Conservation (phyloP, 352 stramenopile genomes). For the Paralagenidium karlingii region DNA sequence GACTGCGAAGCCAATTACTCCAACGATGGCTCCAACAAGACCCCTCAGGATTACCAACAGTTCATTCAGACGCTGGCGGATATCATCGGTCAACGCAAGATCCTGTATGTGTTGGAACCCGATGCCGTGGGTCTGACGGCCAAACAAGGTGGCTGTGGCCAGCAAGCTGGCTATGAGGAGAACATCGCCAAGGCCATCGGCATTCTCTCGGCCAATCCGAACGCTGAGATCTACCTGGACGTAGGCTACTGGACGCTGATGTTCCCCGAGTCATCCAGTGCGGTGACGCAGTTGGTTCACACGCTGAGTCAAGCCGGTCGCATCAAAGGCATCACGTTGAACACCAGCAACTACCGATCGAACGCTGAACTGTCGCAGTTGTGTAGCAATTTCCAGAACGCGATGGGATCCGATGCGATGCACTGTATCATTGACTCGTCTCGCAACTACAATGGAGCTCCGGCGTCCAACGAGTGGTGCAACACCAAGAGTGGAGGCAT, state of each 20-base stretch:
- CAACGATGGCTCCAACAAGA: constrained; percentile 3
- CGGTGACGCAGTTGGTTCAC: constrained; percentile 6
- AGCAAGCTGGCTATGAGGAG: not conserved
- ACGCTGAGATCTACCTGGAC: constrained; percentile 4
- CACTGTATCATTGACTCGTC: constrained; percentile 24
- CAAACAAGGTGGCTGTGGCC: constrained; percentile 3
- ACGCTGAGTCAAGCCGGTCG: not conserved
- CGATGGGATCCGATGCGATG: constrained; percentile 7
- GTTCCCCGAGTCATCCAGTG: not conserved
- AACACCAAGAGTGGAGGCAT: constrained; percentile 17
- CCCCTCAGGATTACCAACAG: constrained; percentile 3
- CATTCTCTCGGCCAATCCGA: not conserved
- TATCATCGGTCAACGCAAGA: not conserved
- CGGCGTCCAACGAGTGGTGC: constrained; percentile 12
- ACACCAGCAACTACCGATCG: constrained; percentile 8
- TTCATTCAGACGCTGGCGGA: constrained; percentile 6
- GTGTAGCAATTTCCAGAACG: constrained; percentile 5
- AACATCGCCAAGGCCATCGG: constrained; percentile 1
- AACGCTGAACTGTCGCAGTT: constrained; percentile 6
- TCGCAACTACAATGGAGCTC: constrained; percentile 13
- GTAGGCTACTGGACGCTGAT: constrained; percentile 1
- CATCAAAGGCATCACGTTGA: constrained; percentile 4
- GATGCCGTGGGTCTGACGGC: constrained; percentile 3
- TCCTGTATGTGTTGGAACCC: constrained; percentile 5
- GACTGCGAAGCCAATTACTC: constrained; percentile 6